Conservation (phyloP, 345 rosid genomes). For the Schrenkiella parvula region DNA sequence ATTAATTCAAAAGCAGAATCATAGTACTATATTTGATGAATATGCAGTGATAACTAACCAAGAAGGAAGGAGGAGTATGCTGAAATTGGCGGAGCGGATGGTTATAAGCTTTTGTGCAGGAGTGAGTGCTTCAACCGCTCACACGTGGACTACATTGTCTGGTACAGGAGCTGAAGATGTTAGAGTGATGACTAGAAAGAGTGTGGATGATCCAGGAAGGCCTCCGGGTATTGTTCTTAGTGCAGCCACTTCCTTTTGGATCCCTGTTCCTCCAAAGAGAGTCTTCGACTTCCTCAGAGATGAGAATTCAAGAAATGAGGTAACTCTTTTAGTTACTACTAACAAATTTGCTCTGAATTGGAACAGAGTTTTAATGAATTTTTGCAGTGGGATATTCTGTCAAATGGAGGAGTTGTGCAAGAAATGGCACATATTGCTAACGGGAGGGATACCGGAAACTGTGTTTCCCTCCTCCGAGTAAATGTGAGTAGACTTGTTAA, state of each 20-base stretch:
- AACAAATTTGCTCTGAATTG: neutral
- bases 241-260: conserved; percentile 98
- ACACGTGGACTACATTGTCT: conserved; percentile 82
- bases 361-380: neutral
- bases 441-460: conserved; percentile 85
- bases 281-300: conserved; percentile 92
- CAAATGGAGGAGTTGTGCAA: conserved; percentile 86
- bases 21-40: neutral
- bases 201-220: conserved; percentile 90
- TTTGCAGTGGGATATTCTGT: conserved; percentile 83
- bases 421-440: conserved; percentile 96
- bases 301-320: conserved; percentile 83
- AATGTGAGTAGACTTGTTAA: conserved; percentile 45
- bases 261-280: conserved; percentile 71
- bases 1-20: neutral
- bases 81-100: conserved; percentile 91
- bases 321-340: conserved; percentile 9
- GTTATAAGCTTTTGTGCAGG: conserved; percentile 88
- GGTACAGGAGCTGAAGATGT: conserved; percentile 96
- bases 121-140: conserved; percentile 85
- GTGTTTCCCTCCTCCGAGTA: conserved; percentile 88
- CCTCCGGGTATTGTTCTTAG: conserved; percentile 95
- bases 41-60: conserved; percentile 49
- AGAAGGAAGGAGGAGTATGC: conserved; percentile 88
- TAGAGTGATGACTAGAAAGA: conserved; percentile 90